These are phyloP conservation scores for Kazachstania martiniae DNA, from an alignment of 805 yeast genomes.

Conservation along the genomic window DNA sequence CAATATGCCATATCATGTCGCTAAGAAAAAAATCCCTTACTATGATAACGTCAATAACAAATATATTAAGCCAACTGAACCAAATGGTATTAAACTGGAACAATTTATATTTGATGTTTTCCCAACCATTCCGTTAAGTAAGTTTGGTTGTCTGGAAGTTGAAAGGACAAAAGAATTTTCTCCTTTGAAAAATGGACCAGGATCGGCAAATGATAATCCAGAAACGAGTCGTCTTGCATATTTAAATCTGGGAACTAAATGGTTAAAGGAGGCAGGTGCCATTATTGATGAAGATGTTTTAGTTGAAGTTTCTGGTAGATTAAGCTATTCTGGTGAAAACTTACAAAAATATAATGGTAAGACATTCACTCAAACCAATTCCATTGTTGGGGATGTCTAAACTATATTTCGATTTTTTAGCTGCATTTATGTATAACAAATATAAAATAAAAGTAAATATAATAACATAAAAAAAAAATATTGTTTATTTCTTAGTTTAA, in stretches of 20 bases:
- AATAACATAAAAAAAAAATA: too few species aligned
- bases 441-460: too few species aligned
- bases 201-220: constrained; percentile 75
- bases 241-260: constrained; percentile 55
- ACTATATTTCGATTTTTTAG: too few species aligned
- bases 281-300: constrained; percentile 33
- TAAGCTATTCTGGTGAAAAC: constrained; percentile 72
- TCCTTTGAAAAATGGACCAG: constrained; percentile 86
- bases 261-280: constrained; percentile 72
- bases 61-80: constrained; percentile 51
- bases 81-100: constrained; percentile 90
- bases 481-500: too few species aligned
- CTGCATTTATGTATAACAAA: too few species aligned
- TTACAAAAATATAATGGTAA: constrained; percentile 20
- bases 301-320: constrained; percentile 68
- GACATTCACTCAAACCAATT: too few species aligned
- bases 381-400: too few species aligned
- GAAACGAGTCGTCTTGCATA: constrained; percentile 63
- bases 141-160: constrained; percentile 89
- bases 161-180: constrained; percentile 78
- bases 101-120: constrained; percentile 96
- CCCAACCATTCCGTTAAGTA: constrained; percentile 55
- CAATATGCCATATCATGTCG: constrained; percentile 85
- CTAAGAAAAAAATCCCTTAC: constrained; percentile 74
- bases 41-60: constrained; percentile 39